Conservation (phyloP, 164 flowering plant genomes). For the Stephania japonica region DNA sequence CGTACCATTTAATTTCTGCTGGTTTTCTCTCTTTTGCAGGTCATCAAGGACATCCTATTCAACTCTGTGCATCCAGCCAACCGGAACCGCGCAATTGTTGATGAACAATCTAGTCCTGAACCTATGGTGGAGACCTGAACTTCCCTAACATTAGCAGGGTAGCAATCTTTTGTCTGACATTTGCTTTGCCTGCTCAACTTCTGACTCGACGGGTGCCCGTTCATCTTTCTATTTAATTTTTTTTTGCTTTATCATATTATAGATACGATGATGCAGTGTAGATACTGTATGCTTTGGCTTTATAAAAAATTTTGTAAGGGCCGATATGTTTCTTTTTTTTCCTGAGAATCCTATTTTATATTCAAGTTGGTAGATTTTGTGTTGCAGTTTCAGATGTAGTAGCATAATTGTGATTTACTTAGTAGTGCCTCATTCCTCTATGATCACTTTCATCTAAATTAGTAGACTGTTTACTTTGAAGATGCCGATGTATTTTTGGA, state of each 20-base stretch:
- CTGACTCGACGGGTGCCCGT: neutral
- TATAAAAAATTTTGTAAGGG: neutral
- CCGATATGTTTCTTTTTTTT: too few relatives aligned
- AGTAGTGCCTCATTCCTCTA: neutral
- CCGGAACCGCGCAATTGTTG: slow-evolving; percentile 15
- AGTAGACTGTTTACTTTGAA: too few relatives aligned
- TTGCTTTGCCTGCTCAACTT: neutral
- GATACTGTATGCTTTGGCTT: neutral
- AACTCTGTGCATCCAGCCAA: slow-evolving; percentile 72
- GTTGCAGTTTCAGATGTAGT: neutral
- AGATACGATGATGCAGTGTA: neutral
- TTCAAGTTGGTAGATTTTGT: too few relatives aligned
- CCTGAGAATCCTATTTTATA: too few relatives aligned
- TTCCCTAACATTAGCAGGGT: neutral
- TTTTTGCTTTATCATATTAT: neutral
- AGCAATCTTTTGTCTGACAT: neutral
- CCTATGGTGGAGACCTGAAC: slow-evolving; percentile 81
- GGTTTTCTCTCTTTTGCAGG: slow-evolving; percentile 35
- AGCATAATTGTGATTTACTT: neutral
- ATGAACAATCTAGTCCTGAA: slow-evolving; percentile 58
- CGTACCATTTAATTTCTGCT: neutral
- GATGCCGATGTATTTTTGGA: too few relatives aligned
- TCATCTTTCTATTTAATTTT: neutral
- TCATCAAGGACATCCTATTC: slow-evolving; percentile 91
- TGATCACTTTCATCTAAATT: too few relatives aligned